These are phyloP conservation scores for Pestalotiopsis sp. DNA, from an alignment of 2,329 filamentous ascomycete genomes.

Conservation along the genomic window DNA sequence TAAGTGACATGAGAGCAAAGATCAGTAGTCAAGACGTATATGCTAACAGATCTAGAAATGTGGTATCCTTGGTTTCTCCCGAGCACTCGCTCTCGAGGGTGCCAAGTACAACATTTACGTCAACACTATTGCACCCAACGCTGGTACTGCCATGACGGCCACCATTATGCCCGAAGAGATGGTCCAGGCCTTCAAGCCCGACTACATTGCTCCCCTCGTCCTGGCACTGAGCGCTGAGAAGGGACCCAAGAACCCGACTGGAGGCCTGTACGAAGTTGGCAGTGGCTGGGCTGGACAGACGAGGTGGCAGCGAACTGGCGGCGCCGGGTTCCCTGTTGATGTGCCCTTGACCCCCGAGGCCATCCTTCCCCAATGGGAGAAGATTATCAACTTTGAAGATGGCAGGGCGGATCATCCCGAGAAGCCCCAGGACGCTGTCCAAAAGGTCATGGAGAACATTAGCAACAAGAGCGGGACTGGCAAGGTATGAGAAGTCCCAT, in stretches of 20 bases:
- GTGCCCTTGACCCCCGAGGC: constrained; percentile 82
- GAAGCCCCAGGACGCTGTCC: constrained; percentile 74
- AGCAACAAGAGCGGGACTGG: constrained; percentile 68
- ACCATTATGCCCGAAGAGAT: constrained; percentile 96
- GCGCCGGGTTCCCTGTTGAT: constrained; percentile 89
- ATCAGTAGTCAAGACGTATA: constrained; percentile 11
- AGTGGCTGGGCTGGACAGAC: constrained; percentile 92
- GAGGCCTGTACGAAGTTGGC: constrained; percentile 90
- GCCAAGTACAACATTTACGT: constrained; percentile 97
- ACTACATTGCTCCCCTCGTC: constrained; percentile 94
- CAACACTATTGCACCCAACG: constrained; percentile 98
- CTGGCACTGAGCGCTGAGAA: constrained; percentile 84
- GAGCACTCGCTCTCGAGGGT: constrained; percentile 89
- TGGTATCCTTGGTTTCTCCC: constrained; percentile 94
- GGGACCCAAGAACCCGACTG: constrained; percentile 80
- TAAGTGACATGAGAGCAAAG: constrained; percentile 45
- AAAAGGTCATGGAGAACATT: constrained; percentile 81
- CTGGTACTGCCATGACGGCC: constrained; percentile 91
- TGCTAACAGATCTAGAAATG: constrained; percentile 62
- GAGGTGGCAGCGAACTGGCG: constrained; percentile 90
- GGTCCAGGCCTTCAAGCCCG: constrained; percentile 98
- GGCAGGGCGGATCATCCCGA: constrained; percentile 85
- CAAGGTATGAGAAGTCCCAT: constrained; percentile 57
- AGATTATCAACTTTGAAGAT: constrained; percentile 86
- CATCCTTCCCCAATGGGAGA: constrained; percentile 74